phyloP scores from a whole-genome alignment of 306 rosid species.

The Cicer yamashitae region DNA sequence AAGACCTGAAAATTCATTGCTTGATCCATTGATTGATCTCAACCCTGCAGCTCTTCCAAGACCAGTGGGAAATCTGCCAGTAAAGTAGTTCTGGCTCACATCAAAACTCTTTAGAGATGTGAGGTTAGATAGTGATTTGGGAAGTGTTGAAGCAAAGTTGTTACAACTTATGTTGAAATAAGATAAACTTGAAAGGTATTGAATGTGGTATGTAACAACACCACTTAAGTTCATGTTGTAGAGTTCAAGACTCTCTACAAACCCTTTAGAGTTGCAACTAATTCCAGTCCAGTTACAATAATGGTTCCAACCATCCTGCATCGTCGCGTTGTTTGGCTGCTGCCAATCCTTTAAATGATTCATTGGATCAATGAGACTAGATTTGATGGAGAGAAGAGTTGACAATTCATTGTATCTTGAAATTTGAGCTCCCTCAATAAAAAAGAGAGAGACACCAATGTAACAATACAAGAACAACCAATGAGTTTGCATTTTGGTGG shows the following conservation, averaged over 20 bases:
- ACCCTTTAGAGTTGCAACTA: constrained; percentile 66
- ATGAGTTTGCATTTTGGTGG: constrained; percentile 52
- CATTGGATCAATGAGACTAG: constrained; percentile 65
- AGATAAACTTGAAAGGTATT: constrained; percentile 59
- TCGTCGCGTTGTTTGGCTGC: constrained; percentile 45
- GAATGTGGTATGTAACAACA: constrained; percentile 60
- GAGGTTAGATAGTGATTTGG: constrained; percentile 63
- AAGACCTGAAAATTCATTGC: constrained; percentile 76
- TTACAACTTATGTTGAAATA: constrained; percentile 68
- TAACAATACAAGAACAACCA: constrained; percentile 60
- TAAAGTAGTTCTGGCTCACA: constrained; percentile 81
- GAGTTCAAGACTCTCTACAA: constrained; percentile 71
- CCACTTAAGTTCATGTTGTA: constrained; percentile 86
- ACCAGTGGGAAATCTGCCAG: constrained; percentile 73
- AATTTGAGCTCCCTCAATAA: constrained; percentile 51
- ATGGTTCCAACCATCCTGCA: constrained; percentile 44
- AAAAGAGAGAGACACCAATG: constrained; percentile 59
- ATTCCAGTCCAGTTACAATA: constrained; percentile 87
- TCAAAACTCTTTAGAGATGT: constrained; percentile 69
- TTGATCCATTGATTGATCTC: constrained; percentile 70
- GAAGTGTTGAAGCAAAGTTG: constrained; percentile 61
- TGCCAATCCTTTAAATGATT: constrained; percentile 67
- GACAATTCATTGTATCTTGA: constrained; percentile 57
- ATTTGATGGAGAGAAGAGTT: constrained; percentile 61
- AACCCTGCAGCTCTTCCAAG: constrained; percentile 65